These are phyloP conservation scores for Chaetomiaceae sp. DNA, from an alignment of 2,329 filamentous ascomycete genomes.

Conservation along the genomic window DNA sequence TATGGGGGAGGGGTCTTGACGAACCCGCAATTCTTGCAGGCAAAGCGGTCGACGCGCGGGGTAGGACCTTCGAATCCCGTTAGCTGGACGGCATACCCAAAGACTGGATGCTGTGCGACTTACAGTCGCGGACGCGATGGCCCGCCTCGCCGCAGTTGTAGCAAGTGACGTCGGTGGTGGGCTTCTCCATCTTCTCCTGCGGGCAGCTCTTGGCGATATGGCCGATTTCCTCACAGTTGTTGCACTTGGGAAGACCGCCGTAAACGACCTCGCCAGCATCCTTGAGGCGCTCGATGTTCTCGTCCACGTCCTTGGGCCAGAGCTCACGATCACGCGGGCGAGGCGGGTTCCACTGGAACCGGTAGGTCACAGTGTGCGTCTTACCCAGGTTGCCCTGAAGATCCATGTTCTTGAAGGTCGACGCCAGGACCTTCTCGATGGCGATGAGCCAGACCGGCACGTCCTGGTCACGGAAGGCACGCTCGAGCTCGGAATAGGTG, in stretches of 20 bases:
- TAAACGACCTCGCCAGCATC: slow-evolving; percentile 62
- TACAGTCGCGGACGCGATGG: slow-evolving; percentile 66
- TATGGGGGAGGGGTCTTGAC: slow-evolving; percentile 14
- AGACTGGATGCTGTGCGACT: slow-evolving; percentile 26
- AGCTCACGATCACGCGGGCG: slow-evolving; percentile 54
- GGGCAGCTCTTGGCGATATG: slow-evolving; percentile 58
- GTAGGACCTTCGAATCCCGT: slow-evolving; percentile 42
- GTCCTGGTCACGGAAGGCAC: slow-evolving; percentile 49
- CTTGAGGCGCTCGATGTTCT: slow-evolving; percentile 59
- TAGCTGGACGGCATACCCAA: slow-evolving; percentile 6
- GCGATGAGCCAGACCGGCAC: slow-evolving; percentile 59
- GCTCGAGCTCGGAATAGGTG: slow-evolving; percentile 58
- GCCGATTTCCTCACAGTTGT: slow-evolving; percentile 60
- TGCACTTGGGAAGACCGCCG: slow-evolving; percentile 54
- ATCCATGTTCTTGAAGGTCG: slow-evolving; percentile 65
- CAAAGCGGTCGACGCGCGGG: slow-evolving; percentile 59
- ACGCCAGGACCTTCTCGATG: slow-evolving; percentile 50
- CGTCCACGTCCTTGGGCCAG: slow-evolving; percentile 55
- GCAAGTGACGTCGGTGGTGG: slow-evolving; percentile 48
- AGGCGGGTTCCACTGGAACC: slow-evolving; percentile 52
- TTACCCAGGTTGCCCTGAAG: slow-evolving; percentile 63
- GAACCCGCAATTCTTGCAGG: slow-evolving; percentile 64
- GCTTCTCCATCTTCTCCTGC: slow-evolving; percentile 48
- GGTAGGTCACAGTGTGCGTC: slow-evolving; percentile 60
- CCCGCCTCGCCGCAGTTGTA: slow-evolving; percentile 60